These are phyloP conservation scores for Fusarium albidum DNA, from an alignment of 2,329 filamentous ascomycete species.

Conservation along the genomic window DNA sequence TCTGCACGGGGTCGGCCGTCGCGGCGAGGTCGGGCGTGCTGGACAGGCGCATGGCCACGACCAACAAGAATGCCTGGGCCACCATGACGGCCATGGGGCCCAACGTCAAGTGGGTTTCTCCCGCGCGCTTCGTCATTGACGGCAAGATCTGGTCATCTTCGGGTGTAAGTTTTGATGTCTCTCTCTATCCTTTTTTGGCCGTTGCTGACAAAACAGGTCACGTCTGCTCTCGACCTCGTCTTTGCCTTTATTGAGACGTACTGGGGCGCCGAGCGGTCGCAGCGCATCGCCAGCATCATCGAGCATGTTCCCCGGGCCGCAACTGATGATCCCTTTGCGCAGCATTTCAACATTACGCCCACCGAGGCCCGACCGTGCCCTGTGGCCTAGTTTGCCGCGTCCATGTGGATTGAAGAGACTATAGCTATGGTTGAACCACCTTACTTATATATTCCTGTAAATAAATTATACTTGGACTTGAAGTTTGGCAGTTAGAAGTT, in stretches of 20 bases:
- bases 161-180: conserved; percentile 54
- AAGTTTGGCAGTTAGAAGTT: background rate
- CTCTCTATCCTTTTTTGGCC: background rate
- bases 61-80: conserved; percentile 69
- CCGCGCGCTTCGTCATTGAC: conserved; percentile 71
- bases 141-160: conserved; percentile 73
- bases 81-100: conserved; percentile 56
- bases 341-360: conserved; percentile 35
- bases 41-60: conserved; percentile 68
- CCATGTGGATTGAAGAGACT: background rate
- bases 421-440: too few relatives aligned
- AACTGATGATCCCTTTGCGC: conserved; percentile 42
- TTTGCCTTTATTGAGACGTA: conserved; percentile 50
- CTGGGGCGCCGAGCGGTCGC: conserved; percentile 59
- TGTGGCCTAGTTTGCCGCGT: background rate
- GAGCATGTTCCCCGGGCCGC: conserved; percentile 58
- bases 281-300: conserved; percentile 54
- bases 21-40: conserved; percentile 67
- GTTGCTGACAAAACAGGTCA: conserved; percentile 37
- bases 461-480: background rate
- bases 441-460: too few relatives aligned
- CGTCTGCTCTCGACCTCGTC: conserved; percentile 47
- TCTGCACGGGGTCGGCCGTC: conserved; percentile 72
- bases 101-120: conserved; percentile 65
- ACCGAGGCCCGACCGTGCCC: conserved; percentile 33